Percentiles rank a stretch among this genome's conserved stretches.
Evolutionary conservation across 495 filamentous ascomycete species (phyloP).

Genomic region (Sordaria brevicollis): DNA sequence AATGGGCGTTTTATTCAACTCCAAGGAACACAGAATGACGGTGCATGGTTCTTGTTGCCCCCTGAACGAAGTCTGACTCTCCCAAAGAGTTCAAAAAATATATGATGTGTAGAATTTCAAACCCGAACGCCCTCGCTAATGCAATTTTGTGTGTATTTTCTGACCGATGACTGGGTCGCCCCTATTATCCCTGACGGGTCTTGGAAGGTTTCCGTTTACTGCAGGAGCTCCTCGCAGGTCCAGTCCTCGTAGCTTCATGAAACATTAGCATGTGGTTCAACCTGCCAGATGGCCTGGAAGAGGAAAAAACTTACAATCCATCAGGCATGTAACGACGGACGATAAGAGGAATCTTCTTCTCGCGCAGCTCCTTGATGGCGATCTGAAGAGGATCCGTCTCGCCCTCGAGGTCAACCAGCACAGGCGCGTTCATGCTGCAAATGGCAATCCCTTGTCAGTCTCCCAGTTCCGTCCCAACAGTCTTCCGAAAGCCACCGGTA

Average conservation of each 20-base stretch:
- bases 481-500: not conserved
- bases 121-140: constrained; percentile 25
- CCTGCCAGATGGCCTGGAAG: not conserved
- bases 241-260: constrained; percentile 85
- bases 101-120: not conserved
- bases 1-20: not conserved
- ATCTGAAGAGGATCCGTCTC: constrained; percentile 97
- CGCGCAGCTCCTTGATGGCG: constrained; percentile 88
- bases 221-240: constrained; percentile 90
- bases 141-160: constrained; percentile 12
- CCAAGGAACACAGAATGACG: not conserved
- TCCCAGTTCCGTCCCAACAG: not conserved
- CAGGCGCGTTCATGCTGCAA: constrained; percentile 89
- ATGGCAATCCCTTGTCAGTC: not conserved
- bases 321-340: constrained; percentile 92
- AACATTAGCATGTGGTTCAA: constrained; percentile 8
- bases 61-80: not conserved
- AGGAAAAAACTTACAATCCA: constrained; percentile 63
- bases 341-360: constrained; percentile 97
- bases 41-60: not conserved
- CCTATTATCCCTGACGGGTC: not conserved
- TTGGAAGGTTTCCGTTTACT: constrained; percentile 16
- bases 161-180: not conserved
- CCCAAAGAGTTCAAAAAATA: not conserved
- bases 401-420: constrained; percentile 91